Base-by-base conservation (phyloP, 257 asterid genomes). In the Salvia miltiorrhiza region DNA sequence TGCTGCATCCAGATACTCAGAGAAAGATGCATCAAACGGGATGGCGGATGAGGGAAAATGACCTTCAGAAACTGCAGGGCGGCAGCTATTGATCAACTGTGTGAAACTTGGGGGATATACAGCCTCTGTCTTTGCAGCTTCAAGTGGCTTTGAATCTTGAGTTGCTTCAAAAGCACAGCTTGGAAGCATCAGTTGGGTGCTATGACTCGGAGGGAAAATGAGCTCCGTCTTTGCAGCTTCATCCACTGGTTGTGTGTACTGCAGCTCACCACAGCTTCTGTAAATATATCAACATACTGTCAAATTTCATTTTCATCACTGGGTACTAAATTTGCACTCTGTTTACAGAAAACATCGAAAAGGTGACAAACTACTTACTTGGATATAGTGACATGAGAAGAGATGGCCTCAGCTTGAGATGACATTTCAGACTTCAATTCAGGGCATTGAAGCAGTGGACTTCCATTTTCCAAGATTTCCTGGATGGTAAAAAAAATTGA, bases 71-170 rank as follows among this genome's bases (percentile, higher is more conserved):
- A 71, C 79, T 74, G 80, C 78, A 57, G 95, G 85, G 73, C 79
- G 65, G 72, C 92, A 88, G 82, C 80, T 85, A 78, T 63, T 83
- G 75, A 93, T 63, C 77, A 90, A 76, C 40, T 92, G 84, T 2
- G 89, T 78, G 82, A 90, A 93, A 79, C 96, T 85, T 63, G 96
- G 98, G 71, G 98, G 97, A 67, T 82, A 84, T 10, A 60, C 54
- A 7, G 83, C 44, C 67, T 70, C 71, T 37, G 76, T 53, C 57
- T 68, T 84, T 41, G 77, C 88, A 69, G 77, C 81, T 76, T 77
- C 90, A 24, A 65, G 73, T 40, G 72, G 37, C 65, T 32, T 65
- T 30, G 83, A 83, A 58, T 80, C 68, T 76, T 76, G 84, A 80
- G 75, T 67, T 55, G 66, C 72, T 67, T 65, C 75, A 62, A 41